A percentile compares a stretch with the other conserved stretches of the same genome.
phyloP scores from a whole-genome alignment of 176 grass and related monocot species.

The sorghum (Sorghum bicolor) region Sorghum_bicolor_NCBIv3 NC_012870.2:79663501-79664000 shows the following conservation, averaged over 20 bases:
- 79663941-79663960: too few species aligned
- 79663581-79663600: slow-evolving; percentile 83
- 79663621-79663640: slow-evolving; percentile 91
- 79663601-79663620: slow-evolving; percentile 78
- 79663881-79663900: too few species aligned
- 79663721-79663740: slow-evolving; percentile 49
- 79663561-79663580: slow-evolving; percentile 74
- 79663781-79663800: slow-evolving; percentile 91
- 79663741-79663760: slow-evolving; percentile 65
- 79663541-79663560: slow-evolving; percentile 81
- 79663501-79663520: background rate
- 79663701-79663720: slow-evolving; percentile 15
- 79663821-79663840: too few species aligned
- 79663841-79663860: too few species aligned
- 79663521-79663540: slow-evolving; percentile 2
- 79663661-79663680: slow-evolving; percentile 6
- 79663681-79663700: slow-evolving; percentile 9
- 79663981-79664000: slow-evolving; percentile 90
- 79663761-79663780: slow-evolving; percentile 70
- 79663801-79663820: too few species aligned
- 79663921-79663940: too few species aligned
- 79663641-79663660: slow-evolving; percentile 35
- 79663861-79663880: too few species aligned
- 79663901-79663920: too few species aligned
- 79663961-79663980: too few species aligned